Evolutionary conservation across 179 eudicot species (phyloP), one percentile per base, ranked within the genome.

Genomic region (Silene vulgaris): DNA sequence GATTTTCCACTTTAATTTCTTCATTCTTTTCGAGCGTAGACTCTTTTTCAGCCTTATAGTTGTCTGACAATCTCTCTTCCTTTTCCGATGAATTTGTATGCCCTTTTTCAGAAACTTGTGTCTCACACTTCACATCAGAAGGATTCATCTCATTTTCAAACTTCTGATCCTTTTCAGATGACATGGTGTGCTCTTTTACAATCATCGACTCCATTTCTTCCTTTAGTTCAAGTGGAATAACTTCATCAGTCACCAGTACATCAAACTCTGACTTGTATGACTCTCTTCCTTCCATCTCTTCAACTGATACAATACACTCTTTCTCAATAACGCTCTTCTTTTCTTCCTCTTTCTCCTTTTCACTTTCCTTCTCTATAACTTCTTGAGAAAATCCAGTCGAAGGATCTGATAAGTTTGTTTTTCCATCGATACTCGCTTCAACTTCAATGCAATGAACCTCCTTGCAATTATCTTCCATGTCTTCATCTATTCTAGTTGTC

Each of bases 361-460:
- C 62, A 74, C n/a, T 68, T 76, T 14, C 65, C 54, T 11, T 63
- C 65, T 67, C 72, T 32, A 30, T 28, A 23, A 65, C 73, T n/a
- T 67, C 48, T 8, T 3, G 70, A 56, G 62, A 32, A 76, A 57
- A 70, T 11, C 21, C 62, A 19, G 29, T 29, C 7, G 66, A 29
- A 59, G 72, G 54, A 63, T 76, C 77, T 77, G 79, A 48, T 68
- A 70, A 7, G 63, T 83, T 80, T 19, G 72, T 28, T 63, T 80
- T 81, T 45, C 65, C 84, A 76, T 78, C 73, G 26, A 66, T 68
- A 43, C 80, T 74, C 21, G 80, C 59, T 74, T 87, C 88, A 73
- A 79, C 81, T 78, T 87, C 91, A 66, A 88, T 77, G 71, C 86
- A 83, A 52, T 77, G 89, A 71, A 88, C 97, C 69, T 91, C 94